phyloP scores from a whole-genome alignment of 1,284 basidiomycete species.

The Ustilago xerochloae region DNA sequence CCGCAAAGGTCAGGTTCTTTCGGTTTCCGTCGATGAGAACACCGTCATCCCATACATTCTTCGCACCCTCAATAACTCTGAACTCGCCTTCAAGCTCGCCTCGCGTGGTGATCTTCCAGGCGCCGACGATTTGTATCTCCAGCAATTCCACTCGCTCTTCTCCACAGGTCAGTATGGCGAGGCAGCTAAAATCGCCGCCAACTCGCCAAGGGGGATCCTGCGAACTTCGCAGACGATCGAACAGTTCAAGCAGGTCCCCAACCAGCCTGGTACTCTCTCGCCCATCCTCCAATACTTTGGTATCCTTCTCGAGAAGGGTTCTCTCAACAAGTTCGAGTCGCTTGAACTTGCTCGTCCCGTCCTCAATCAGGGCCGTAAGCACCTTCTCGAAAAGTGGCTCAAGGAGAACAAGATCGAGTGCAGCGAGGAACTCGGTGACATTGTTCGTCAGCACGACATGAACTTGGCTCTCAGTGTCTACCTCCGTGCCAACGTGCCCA shows the following conservation, averaged over 20 bases:
- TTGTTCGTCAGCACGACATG: constrained; percentile 95
- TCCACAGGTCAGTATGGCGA: constrained; percentile 89
- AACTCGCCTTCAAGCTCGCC: constrained; percentile 97
- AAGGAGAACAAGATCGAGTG: constrained; percentile 99
- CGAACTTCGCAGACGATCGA: constrained; percentile 96
- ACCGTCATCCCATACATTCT: constrained; percentile 96
- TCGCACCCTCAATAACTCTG: constrained; percentile 92
- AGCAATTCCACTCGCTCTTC: constrained; percentile 95
- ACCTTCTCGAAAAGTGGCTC: constrained; percentile 97
- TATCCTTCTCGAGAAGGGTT: constrained; percentile 94
- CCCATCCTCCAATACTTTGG: constrained; percentile 99
- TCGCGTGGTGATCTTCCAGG: constrained; percentile 97
- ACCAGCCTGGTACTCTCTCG: constrained; percentile 88
- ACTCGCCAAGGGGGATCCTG: constrained; percentile 94
- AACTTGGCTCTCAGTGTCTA: constrained; percentile 98
- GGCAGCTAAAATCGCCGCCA: constrained; percentile 98
- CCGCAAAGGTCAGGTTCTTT: constrained; percentile 98
- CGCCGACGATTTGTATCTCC: constrained; percentile 95
- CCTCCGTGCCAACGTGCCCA: constrained; percentile 95
- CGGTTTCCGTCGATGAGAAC: constrained; percentile 95
- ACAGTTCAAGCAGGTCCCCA: constrained; percentile 94
- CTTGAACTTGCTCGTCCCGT: constrained; percentile 96
- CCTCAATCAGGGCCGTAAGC: constrained; percentile 94
- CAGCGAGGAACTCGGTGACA: constrained; percentile 97
- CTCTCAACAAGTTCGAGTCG: constrained; percentile 96